These are phyloP conservation scores for Tetrapisispora namnaoensis DNA, from an alignment of 805 yeast genomes.

Conservation along the genomic window DNA sequence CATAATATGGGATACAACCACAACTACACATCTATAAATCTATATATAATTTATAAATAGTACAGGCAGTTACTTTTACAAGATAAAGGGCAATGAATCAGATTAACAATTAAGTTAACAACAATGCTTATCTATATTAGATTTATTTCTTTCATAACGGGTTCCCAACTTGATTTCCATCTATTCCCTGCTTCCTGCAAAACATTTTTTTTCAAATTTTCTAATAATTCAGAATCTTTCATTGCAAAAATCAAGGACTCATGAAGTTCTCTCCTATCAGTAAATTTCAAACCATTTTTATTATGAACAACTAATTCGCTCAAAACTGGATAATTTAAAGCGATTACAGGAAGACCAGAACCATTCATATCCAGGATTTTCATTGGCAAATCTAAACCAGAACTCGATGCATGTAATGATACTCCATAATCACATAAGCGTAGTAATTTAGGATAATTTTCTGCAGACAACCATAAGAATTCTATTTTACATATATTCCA, in stretches of 20 bases:
- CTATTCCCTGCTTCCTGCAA: slow-evolving; percentile 51
- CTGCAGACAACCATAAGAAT: slow-evolving; percentile 67
- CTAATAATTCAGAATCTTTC: slow-evolving; percentile 27
- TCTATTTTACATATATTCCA: slow-evolving; percentile 45
- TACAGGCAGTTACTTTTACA: too few relatives aligned
- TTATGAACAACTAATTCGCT: slow-evolving; percentile 63
- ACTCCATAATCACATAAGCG: slow-evolving; percentile 79
- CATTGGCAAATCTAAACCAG: slow-evolving; percentile 95
- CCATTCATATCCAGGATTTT: slow-evolving; percentile 95
- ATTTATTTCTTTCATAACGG: slow-evolving; percentile 18
- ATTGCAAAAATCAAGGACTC: slow-evolving; percentile 32
- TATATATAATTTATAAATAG: too few relatives aligned
- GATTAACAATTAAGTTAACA: neutral
- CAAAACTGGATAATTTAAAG: slow-evolving; percentile 68
- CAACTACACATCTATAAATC: too few relatives aligned
- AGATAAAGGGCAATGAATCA: too few relatives aligned
- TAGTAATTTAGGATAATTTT: slow-evolving; percentile 69
- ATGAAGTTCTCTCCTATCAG: slow-evolving; percentile 36
- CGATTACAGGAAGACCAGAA: slow-evolving; percentile 84
- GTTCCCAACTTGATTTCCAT: slow-evolving; percentile 75
- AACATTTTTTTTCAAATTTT: slow-evolving; percentile 56
- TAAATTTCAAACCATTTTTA: slow-evolving; percentile 58
- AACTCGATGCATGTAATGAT: slow-evolving; percentile 82
- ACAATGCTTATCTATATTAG: neutral
- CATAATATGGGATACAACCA: too few relatives aligned